Evolutionary conservation across 495 filamentous ascomycete genomes (phyloP).

Genomic region (Paragyromitra xinjiangensis): DNA sequence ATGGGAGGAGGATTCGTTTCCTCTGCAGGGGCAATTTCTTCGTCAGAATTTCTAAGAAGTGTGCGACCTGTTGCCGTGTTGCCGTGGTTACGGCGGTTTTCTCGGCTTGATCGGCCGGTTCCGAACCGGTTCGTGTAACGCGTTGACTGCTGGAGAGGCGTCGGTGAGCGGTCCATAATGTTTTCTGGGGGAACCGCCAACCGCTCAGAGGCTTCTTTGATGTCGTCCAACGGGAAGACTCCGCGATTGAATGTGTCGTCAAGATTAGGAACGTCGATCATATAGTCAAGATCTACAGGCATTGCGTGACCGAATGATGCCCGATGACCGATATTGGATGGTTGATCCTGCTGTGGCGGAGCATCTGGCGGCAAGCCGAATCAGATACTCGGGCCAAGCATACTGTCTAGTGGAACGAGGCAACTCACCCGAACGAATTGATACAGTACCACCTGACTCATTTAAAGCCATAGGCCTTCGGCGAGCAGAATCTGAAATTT

Average conservation of each 20-base stretch:
- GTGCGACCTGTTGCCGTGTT: constrained; percentile 33
- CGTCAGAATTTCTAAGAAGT: constrained; percentile 36
- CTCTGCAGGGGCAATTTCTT: constrained; percentile 31
- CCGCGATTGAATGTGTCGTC: constrained; percentile 53
- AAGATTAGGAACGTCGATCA: constrained; percentile 54
- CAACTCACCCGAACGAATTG: constrained; percentile 30
- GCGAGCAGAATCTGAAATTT: constrained; percentile 39
- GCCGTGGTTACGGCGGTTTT: constrained; percentile 22
- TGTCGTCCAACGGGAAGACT: constrained; percentile 37
- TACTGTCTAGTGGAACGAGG: constrained; percentile 25
- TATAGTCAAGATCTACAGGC: constrained; percentile 47
- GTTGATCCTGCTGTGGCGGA: constrained; percentile 24
- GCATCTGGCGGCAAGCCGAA: constrained; percentile 40
- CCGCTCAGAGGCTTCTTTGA: constrained; percentile 46
- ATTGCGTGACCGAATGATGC: constrained; percentile 53
- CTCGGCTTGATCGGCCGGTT: constrained; percentile 40
- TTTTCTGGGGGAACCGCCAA: constrained; percentile 32
- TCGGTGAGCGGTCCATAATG: constrained; percentile 46
- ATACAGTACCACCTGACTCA: constrained; percentile 15
- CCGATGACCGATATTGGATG: constrained; percentile 49
- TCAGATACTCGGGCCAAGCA: constrained; percentile 37
- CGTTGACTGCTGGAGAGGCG: constrained; percentile 37
- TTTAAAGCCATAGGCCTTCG: constrained; percentile 37
- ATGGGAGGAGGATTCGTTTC: constrained; percentile 37
- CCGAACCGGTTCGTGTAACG: constrained; percentile 37